Percentiles rank a stretch among this genome's conserved stretches.
These are phyloP conservation scores for Hymenoscyphus repandus DNA, from an alignment of 2,329 filamentous ascomycete species.

Conservation along the genomic window DNA sequence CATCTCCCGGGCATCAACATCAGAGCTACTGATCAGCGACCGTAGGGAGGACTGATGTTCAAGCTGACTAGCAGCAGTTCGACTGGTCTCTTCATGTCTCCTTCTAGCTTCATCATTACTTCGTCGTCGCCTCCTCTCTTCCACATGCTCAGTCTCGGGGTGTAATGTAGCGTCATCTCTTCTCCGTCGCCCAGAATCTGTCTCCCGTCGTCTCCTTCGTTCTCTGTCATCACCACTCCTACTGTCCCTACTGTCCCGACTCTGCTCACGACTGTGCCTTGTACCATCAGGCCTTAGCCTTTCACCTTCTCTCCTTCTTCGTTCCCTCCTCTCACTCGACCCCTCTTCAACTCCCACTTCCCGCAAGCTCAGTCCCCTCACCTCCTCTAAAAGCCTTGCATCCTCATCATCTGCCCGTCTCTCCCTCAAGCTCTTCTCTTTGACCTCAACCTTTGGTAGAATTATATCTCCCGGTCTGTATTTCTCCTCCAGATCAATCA, in stretches of 20 bases:
- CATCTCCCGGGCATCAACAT: slow-evolving; percentile 71
- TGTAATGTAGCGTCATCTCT: slow-evolving; percentile 18
- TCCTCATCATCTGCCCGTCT: slow-evolving; percentile 43
- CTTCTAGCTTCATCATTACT: slow-evolving; percentile 24
- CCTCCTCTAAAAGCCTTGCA: slow-evolving; percentile 28
- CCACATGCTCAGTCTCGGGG: slow-evolving; percentile 15
- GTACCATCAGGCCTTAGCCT: slow-evolving; percentile 22
- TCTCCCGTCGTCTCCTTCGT: slow-evolving; percentile 28
- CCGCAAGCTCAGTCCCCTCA: slow-evolving; percentile 42
- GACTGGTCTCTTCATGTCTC: slow-evolving; percentile 24
- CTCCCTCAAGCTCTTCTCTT: slow-evolving; percentile 48
- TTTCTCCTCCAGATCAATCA: slow-evolving; percentile 65
- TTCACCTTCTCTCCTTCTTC: slow-evolving; percentile 27
- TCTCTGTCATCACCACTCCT: slow-evolving; percentile 26
- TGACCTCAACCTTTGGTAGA: slow-evolving; percentile 54
- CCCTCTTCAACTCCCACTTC: slow-evolving; percentile 50
- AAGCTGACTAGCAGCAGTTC: slow-evolving; percentile 48
- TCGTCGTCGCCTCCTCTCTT: slow-evolving; percentile 23
- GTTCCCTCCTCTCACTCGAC: slow-evolving; percentile 23
- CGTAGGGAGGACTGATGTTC: slow-evolving; percentile 88
- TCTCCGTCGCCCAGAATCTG: slow-evolving; percentile 30
- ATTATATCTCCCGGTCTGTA: slow-evolving; percentile 82
- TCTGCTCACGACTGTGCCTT: slow-evolving; percentile 32
- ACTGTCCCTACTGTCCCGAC: slow-evolving; percentile 23
- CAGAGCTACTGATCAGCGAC: slow-evolving; percentile 75